Base-by-base conservation (phyloP, 2,329 filamentous ascomycete genomes). In the Madurella mycetomatis region DNA sequence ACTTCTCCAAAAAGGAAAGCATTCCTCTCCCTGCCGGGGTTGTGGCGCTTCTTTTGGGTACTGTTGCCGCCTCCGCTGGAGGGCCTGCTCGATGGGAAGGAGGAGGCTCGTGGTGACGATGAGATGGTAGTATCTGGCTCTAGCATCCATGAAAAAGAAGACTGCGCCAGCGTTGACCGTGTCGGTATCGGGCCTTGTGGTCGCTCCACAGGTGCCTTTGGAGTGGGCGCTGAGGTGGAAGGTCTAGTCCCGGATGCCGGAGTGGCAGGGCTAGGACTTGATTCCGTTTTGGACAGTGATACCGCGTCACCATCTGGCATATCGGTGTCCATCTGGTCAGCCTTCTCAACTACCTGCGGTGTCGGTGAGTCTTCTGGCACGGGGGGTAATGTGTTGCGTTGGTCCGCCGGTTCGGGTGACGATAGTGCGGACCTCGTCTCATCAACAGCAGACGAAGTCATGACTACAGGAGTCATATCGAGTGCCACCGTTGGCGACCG, bases 81-180 rank as follows among this genome's bases (percentile, higher is more conserved):
- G 47, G 54, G 56, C 40, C 44, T 54, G 42, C 45, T 25, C 40
- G 66, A 53, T 8, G 60, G 53, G 25, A 60, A 60, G 5, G 51
- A 25, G 9, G 49, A 17, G 12, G 45, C 9, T 9, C 25, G 49
- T 5, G 40, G 16, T 0, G 41, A n/a, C 5, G 71, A 70, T 17
- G 69, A 60, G n/a, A 47, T n/a, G 30, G 57, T 57, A 2, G 62
- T 60, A 60, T 80, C 78, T 2, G 79, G 80, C 60, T 85, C 84
- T 2, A 91, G 75, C 86, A 91, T 91, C 85, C 86, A 90, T 1
- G 87, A 85, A 67, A 90, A 91, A 4, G 85, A 87, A 8, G 87
- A 90, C 60, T 88, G 86, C 1, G 86, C 85, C 34, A 90, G 76
- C 0, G 79, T 82, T 3, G 86, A 87, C 18, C 85, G 78, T 17